Base-by-base conservation (phyloP, 148 eudicot species). In the Arctostaphylos glauca region DNA sequence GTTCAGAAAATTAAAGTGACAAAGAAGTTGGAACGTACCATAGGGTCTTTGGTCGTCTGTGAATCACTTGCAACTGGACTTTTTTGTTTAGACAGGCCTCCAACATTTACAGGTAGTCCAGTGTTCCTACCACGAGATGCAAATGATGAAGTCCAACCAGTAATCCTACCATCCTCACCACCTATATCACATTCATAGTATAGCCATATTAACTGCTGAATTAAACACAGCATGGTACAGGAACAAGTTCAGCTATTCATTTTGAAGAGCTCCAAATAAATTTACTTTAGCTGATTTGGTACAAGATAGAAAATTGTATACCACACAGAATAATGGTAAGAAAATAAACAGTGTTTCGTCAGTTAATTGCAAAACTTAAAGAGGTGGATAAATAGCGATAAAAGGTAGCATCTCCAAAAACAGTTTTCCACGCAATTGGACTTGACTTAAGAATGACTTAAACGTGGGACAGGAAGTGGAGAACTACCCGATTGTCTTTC, bases 401-500 rank as follows among this genome's bases (percentile, higher is more conserved):
- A 74, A 74, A 82, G 41, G 15, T 56, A 19, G 0, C 9, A 12
- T 47, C 66, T 9, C 14, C 68, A 46, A 46, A 49, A 48, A 23
- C 23, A 9, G 23, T 64, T 79, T 52, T 12, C 43, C 25, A 31
- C 13, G 59, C 46, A 80, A 23, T 66, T 64, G 74, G 25, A 48
- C 44, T 66, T 80, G 59, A 48, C 81, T 13, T 16, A 31, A 9
- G 5, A 23, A 25, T 1, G 21, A 81, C 13, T 41, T 55, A n/a
- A 52, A 18, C 12, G 43, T 56, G 50, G 76, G 44, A 76, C 16
- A 76, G 18, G 25, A 3, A 83, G 31, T 38, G 78, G 50, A 49
- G 46, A 46, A 77, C 21, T 81, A 96, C 99, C 99, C 82, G 91
- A 81, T 52, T 90, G 94, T 87, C 91, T 88, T 62, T 91, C 97